Percentiles rank a stretch among this genome's conserved stretches.
Conservation (phyloP, 2,329 filamentous ascomycete genomes). For the Ophiocordyceps camponoti-leonardi region DNA sequence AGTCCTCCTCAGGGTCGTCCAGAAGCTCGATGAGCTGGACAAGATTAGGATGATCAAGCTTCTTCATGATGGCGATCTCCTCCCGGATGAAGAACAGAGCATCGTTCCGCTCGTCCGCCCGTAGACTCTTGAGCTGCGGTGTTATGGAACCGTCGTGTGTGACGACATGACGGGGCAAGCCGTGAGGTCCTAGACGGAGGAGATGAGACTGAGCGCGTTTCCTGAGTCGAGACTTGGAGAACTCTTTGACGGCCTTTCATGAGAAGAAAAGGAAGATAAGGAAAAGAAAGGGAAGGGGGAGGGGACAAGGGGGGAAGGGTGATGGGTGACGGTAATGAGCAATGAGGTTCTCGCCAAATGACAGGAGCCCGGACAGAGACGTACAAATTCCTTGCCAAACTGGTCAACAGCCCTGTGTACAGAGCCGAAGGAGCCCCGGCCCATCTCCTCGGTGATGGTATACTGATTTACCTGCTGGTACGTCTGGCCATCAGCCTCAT, state of each 20-base stretch:
- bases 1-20: conserved; percentile 90
- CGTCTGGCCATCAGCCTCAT: conserved; percentile 62
- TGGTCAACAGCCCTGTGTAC: conserved; percentile 85
- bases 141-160: conserved; percentile 6
- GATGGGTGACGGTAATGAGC: not conserved
- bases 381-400: conserved; percentile 84
- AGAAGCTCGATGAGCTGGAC: conserved; percentile 86
- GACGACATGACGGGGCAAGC: conserved; percentile 12
- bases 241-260: conserved; percentile 80
- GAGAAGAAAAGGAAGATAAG: not conserved
- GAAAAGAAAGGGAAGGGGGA: not conserved
- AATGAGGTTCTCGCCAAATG: not conserved
- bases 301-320: not conserved
- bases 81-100: conserved; percentile 79
- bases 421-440: conserved; percentile 86
- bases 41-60: conserved; percentile 86
- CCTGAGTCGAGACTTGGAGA: conserved; percentile 79
- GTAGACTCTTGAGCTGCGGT: conserved; percentile 11
- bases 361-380: conserved; percentile 1
- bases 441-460: conserved; percentile 84
- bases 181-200: conserved; percentile 35
- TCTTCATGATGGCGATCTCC: conserved; percentile 99
- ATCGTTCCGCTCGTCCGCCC: conserved; percentile 42
- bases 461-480: conserved; percentile 93
- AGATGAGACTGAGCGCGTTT: conserved; percentile 85